phyloP scores from a whole-genome alignment of 169 alveolate genomes.

The Amoebophrya sp. region DNA sequence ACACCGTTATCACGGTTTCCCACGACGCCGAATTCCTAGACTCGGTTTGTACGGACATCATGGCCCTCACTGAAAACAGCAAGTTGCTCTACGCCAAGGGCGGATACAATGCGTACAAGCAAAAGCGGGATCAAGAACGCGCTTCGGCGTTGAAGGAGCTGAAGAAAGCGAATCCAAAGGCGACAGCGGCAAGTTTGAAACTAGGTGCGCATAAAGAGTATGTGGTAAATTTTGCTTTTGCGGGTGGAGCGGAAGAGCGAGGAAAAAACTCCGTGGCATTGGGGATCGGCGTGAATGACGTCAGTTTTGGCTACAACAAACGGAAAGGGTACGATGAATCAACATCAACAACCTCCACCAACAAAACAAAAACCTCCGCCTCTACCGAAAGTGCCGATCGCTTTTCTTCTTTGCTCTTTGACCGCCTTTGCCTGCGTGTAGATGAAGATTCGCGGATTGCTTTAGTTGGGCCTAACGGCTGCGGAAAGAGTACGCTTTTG shows the following conservation, averaged over 20 bases:
- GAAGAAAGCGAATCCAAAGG: background rate
- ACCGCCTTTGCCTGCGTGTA: slow-evolving; percentile 50
- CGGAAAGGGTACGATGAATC: background rate
- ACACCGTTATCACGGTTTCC: slow-evolving; percentile 82
- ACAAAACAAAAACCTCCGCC: background rate
- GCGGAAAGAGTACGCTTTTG: slow-evolving; percentile 89
- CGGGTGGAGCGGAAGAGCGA: background rate
- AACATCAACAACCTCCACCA: background rate
- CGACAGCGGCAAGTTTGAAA: no score
- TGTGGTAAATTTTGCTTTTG: background rate
- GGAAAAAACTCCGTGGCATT: background rate
- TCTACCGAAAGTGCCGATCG: slow-evolving; percentile 32
- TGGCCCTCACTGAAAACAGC: slow-evolving; percentile 34
- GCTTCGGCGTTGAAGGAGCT: background rate
- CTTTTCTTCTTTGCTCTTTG: slow-evolving; percentile 48
- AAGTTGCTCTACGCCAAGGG: background rate
- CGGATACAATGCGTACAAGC: background rate
- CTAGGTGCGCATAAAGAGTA: background rate
- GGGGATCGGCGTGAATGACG: background rate
- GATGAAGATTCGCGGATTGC: slow-evolving; percentile 75
- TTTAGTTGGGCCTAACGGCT: slow-evolving; percentile 90
- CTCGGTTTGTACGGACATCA: slow-evolving; percentile 82
- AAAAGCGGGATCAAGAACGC: background rate
- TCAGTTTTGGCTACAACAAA: background rate
- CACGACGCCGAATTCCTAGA: slow-evolving; percentile 90